Percentiles rank a stretch among this genome's conserved stretches.
These are phyloP conservation scores for Hippophae gyantsensis DNA, from an alignment of 306 rosid species.

Conservation along the genomic window DNA sequence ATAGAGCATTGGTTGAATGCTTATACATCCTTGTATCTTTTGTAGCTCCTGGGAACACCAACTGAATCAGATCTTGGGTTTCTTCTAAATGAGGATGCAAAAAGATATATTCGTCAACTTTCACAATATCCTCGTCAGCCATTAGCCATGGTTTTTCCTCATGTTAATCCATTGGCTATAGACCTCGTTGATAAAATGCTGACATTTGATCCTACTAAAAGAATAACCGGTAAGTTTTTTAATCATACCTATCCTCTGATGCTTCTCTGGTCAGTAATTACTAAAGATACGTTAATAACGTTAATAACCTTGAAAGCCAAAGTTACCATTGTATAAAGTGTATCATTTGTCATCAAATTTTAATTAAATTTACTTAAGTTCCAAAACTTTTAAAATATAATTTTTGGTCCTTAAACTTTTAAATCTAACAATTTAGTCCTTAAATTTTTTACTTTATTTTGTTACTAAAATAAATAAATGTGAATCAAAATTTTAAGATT, in stretches of 20 bases:
- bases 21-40: constrained; percentile 23
- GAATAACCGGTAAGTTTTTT: constrained; percentile 75
- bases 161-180: constrained; percentile 76
- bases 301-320: too few relatives aligned
- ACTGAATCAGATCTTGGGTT: constrained; percentile 85
- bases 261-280: not conserved
- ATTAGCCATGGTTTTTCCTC: constrained; percentile 60
- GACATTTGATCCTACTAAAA: constrained; percentile 73
- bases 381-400: too few relatives aligned
- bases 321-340: too few relatives aligned
- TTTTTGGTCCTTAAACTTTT: too few relatives aligned
- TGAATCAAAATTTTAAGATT: too few relatives aligned
- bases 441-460: too few relatives aligned
- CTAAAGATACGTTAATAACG: too few relatives aligned
- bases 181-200: constrained; percentile 90
- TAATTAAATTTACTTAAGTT: too few relatives aligned
- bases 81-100: constrained; percentile 66
- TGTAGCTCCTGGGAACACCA: constrained; percentile 94
- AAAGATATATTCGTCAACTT: constrained; percentile 76
- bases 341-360: too few relatives aligned
- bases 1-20: constrained; percentile 6
- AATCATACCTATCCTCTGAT: constrained; percentile 5
- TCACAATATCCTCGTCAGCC: constrained; percentile 74
- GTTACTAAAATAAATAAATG: too few relatives aligned
- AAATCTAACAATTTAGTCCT: too few relatives aligned